Conservation (phyloP, 148 eudicot genomes). For the Rheum nobile region DNA sequence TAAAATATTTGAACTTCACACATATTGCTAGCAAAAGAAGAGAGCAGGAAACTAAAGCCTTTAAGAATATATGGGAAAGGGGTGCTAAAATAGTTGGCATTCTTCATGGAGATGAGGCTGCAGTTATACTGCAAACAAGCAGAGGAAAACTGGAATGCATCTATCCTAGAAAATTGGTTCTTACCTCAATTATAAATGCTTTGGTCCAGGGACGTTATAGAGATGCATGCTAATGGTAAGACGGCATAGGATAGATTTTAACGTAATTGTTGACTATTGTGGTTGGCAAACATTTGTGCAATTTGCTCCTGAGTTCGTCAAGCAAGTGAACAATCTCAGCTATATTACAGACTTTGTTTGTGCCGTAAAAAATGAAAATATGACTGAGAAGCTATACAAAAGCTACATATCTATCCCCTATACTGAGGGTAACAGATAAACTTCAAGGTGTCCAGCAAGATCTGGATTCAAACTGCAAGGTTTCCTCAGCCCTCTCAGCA, state of each 20-base stretch:
- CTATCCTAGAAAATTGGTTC: conserved; percentile 81
- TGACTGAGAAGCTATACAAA: conserved; percentile 59
- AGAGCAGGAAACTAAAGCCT: conserved; percentile 48
- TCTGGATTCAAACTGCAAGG: conserved; percentile 32
- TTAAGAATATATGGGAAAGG: conserved; percentile 76
- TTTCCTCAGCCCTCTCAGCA: conserved; percentile 53
- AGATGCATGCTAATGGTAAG: conserved; percentile 89
- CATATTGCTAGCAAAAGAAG: conserved; percentile 46
- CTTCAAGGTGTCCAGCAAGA: conserved; percentile 15
- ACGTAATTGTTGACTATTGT: conserved; percentile 71
- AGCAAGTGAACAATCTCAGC: conserved; percentile 66
- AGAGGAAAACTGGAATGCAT: conserved; percentile 94
- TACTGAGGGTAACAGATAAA: conserved; percentile 23
- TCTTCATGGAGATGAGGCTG: conserved; percentile 93
- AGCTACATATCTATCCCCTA: conserved; percentile 38
- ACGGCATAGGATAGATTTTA: conserved; percentile 87
- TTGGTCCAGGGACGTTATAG: conserved; percentile 50
- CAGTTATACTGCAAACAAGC: conserved; percentile 63
- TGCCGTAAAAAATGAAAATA: conserved; percentile 66
- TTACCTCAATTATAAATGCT: conserved; percentile 66
- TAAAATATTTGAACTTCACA: conserved; percentile 61
- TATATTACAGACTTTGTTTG: conserved; percentile 90
- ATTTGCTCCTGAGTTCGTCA: conserved; percentile 66
- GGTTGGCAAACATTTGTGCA: conserved; percentile 74
- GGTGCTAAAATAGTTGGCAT: conserved; percentile 76